Percentiles rank a stretch among this genome's conserved stretches.
Conservation (phyloP, 2,329 filamentous ascomycete genomes). For the Neurospora sp. region DNA sequence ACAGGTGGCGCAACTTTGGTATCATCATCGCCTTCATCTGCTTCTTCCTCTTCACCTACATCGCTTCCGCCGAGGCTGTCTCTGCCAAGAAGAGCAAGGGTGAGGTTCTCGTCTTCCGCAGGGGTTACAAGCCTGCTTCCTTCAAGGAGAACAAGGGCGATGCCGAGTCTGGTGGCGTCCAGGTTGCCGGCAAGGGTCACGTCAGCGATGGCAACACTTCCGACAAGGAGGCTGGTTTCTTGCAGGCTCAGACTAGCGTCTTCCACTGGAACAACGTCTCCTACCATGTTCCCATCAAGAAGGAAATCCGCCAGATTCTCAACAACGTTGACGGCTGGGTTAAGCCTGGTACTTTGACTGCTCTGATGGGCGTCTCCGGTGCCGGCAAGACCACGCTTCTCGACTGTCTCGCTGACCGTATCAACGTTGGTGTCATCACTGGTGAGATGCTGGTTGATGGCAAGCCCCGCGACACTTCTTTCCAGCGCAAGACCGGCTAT, state of each 20-base stretch:
- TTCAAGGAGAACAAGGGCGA: slow-evolving; percentile 56
- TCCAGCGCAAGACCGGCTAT: slow-evolving; percentile 88
- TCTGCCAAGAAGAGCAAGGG: slow-evolving; percentile 63
- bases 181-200: slow-evolving; percentile 30
- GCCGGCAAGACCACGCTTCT: slow-evolving; percentile 92
- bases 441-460: slow-evolving; percentile 68
- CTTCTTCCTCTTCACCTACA: slow-evolving; percentile 53
- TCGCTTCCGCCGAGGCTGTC: slow-evolving; percentile 56
- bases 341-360: slow-evolving; percentile 82
- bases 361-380: slow-evolving; percentile 83
- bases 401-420: slow-evolving; percentile 75
- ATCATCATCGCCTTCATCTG: slow-evolving; percentile 56
- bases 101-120: slow-evolving; percentile 65
- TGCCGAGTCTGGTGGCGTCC: slow-evolving; percentile 39
- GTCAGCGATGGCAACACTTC: slow-evolving; percentile 16
- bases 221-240: slow-evolving; percentile 31
- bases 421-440: slow-evolving; percentile 79
- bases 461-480: slow-evolving; percentile 62
- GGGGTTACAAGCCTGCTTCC: slow-evolving; percentile 51
- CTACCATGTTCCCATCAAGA: slow-evolving; percentile 71
- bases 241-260: slow-evolving; percentile 56
- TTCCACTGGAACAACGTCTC: slow-evolving; percentile 83
- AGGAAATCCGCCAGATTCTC: slow-evolving; percentile 63
- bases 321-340: slow-evolving; percentile 89
- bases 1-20: slow-evolving; percentile 65